phyloP scores from a whole-genome alignment of 2,329 filamentous ascomycete genomes.

The Xylogone sp. region DNA sequence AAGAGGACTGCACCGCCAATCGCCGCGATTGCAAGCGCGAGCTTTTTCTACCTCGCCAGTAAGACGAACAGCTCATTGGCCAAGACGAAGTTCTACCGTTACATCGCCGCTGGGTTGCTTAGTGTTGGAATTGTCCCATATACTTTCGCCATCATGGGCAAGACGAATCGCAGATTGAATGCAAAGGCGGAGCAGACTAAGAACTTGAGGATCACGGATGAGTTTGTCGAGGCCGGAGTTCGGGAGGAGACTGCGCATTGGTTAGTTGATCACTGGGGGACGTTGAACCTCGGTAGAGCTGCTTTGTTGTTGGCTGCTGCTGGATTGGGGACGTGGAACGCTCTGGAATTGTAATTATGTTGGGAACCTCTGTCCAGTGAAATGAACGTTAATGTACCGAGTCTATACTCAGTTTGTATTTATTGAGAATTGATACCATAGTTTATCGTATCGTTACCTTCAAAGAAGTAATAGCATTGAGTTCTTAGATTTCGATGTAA shows the following conservation, averaged over 20 bases:
- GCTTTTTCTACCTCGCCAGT: conserved; percentile 34
- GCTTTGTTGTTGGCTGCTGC: conserved; percentile 24
- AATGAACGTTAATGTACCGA: too few relatives aligned
- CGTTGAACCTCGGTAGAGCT: conserved; percentile 44
- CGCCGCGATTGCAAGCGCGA: conserved; percentile 35
- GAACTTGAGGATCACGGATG: conserved; percentile 31
- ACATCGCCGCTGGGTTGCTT: conserved; percentile 41
- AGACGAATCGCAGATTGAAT: conserved; percentile 45
- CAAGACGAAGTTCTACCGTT: conserved; percentile 20
- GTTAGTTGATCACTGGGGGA: conserved; percentile 52
- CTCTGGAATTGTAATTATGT: not conserved
- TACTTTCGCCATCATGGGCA: conserved; percentile 41
- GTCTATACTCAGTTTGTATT: too few relatives aligned
- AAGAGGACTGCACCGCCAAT: conserved; percentile 40
- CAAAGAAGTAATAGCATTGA: too few relatives aligned
- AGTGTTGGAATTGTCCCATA: conserved; percentile 47
- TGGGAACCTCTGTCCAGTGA: too few relatives aligned
- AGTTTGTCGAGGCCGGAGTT: conserved; percentile 33
- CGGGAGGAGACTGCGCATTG: conserved; percentile 43
- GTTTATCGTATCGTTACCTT: too few relatives aligned
- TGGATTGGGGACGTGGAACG: conserved; percentile 23
- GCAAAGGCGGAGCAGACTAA: conserved; percentile 37
- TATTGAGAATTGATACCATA: too few relatives aligned
- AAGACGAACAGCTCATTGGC: conserved; percentile 25
- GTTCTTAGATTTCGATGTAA: too few relatives aligned